Percentiles rank a stretch among this genome's conserved stretches.
These are phyloP conservation scores for Eleusine indica DNA, from an alignment of 176 grass and related monocot species.

Conservation along the genomic window DNA sequence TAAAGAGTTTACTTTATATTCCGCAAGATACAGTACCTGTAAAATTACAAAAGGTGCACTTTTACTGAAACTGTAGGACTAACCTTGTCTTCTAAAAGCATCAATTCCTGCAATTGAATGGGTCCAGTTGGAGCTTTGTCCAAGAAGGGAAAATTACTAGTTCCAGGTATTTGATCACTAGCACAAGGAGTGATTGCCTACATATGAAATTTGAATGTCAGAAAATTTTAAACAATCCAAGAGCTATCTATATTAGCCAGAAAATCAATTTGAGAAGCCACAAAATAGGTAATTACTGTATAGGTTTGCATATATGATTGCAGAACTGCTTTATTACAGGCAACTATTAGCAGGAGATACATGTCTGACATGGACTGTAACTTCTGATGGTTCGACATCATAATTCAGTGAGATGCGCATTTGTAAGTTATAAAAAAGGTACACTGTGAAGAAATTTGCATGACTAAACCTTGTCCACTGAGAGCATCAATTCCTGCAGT, in stretches of 20 bases:
- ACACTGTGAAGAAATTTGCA: slow-evolving; percentile 17
- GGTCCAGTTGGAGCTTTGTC: slow-evolving; percentile 30
- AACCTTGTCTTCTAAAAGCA: slow-evolving; percentile 40
- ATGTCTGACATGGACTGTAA: slow-evolving; percentile 16
- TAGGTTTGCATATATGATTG: background rate
- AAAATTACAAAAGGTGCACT: slow-evolving; percentile 21
- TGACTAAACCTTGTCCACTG: slow-evolving; percentile 41
- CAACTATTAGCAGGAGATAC: slow-evolving; percentile 11
- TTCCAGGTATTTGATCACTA: slow-evolving; percentile 27
- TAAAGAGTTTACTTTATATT: slow-evolving; percentile 9
- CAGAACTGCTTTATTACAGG: background rate
- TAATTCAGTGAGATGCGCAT: slow-evolving; percentile 8
- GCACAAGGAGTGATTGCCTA: slow-evolving; percentile 25
- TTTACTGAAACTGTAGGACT: slow-evolving; percentile 3
- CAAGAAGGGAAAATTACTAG: slow-evolving; percentile 17
- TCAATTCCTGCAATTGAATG: slow-evolving; percentile 23
- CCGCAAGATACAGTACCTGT: background rate
- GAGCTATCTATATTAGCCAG: background rate
- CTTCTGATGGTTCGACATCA: slow-evolving; percentile 1
- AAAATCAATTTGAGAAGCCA: slow-evolving; percentile 13
- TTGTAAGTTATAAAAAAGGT: slow-evolving; percentile 1
- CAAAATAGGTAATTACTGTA: background rate
- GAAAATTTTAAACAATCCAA: background rate
- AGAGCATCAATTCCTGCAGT: slow-evolving; percentile 33
- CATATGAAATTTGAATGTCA: slow-evolving; percentile 18